Conservation (phyloP, 2,329 filamentous ascomycete species). For the Cladosporium sp. region DNA sequence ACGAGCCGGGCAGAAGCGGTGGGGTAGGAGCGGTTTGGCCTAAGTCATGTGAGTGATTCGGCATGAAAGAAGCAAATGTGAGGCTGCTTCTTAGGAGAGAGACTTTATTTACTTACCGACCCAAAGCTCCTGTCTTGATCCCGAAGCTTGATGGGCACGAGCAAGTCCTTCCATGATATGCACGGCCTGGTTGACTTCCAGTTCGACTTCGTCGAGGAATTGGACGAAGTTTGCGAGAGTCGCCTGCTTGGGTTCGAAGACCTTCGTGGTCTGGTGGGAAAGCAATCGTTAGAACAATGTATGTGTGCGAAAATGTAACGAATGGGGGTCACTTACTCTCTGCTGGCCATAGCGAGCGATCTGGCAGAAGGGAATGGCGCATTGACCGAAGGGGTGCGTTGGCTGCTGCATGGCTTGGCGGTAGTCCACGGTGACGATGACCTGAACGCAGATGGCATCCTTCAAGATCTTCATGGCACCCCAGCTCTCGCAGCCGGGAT, state of each 20-base stretch:
- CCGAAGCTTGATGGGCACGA: too few species aligned
- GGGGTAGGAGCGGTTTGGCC: too few species aligned
- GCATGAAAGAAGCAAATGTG: too few species aligned
- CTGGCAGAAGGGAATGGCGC: background rate
- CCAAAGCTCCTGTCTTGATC: too few species aligned
- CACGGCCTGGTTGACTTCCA: background rate
- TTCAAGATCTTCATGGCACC: conserved; percentile 1
- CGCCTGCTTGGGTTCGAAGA: background rate
- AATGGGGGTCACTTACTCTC: background rate
- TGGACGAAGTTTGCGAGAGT: background rate
- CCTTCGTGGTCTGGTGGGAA: background rate
- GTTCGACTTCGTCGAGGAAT: background rate
- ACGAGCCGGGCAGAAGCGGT: too few species aligned
- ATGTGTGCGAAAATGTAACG: background rate
- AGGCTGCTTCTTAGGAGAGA: too few species aligned
- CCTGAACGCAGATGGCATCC: background rate
- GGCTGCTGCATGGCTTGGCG: background rate
- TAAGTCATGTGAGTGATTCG: too few species aligned
- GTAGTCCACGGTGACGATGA: background rate
- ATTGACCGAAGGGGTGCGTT: background rate
- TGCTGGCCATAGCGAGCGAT: background rate
- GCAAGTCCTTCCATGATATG: too few species aligned
- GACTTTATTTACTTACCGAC: too few species aligned
- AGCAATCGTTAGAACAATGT: background rate
- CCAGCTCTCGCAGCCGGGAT: background rate